Evolutionary conservation across 805 yeast species (phyloP).

Genomic region (Candida dajiaensis): DNA sequence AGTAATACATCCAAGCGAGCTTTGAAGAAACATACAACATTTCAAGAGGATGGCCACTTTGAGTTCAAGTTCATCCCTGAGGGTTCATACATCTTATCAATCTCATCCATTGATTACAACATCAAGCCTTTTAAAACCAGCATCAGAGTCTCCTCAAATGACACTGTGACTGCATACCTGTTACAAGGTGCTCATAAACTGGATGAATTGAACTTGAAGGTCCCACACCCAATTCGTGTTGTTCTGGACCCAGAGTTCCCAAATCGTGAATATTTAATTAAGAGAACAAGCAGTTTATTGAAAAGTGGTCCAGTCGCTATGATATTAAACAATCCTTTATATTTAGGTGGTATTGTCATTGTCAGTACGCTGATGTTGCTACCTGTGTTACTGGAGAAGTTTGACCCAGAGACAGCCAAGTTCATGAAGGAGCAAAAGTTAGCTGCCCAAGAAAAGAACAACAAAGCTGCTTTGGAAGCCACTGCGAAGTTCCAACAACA

Average conservation of each 20-base stretch:
- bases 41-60: conserved; percentile 13
- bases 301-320: conserved; percentile 32
- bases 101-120: conserved; percentile 17
- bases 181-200: conserved; percentile 11
- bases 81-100: conserved; percentile 17
- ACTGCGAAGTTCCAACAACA: background rate
- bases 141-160: conserved; percentile 12
- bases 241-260: conserved; percentile 25
- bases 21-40: conserved; percentile 4
- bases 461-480: conserved; percentile 6
- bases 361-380: conserved; percentile 21
- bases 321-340: conserved; percentile 32
- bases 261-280: conserved; percentile 27
- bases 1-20: background rate
- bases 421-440: conserved; percentile 26
- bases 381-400: conserved; percentile 32
- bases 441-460: conserved; percentile 1
- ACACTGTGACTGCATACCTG: conserved; percentile 8
- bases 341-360: conserved; percentile 27
- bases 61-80: conserved; percentile 8
- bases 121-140: conserved; percentile 19
- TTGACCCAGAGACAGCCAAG: conserved; percentile 36
- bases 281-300: conserved; percentile 28
- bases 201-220: conserved; percentile 1
- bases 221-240: conserved; percentile 20